phyloP scores from a whole-genome alignment of 1,284 basidiomycete genomes.

The Apiotrichum sp. region DNA sequence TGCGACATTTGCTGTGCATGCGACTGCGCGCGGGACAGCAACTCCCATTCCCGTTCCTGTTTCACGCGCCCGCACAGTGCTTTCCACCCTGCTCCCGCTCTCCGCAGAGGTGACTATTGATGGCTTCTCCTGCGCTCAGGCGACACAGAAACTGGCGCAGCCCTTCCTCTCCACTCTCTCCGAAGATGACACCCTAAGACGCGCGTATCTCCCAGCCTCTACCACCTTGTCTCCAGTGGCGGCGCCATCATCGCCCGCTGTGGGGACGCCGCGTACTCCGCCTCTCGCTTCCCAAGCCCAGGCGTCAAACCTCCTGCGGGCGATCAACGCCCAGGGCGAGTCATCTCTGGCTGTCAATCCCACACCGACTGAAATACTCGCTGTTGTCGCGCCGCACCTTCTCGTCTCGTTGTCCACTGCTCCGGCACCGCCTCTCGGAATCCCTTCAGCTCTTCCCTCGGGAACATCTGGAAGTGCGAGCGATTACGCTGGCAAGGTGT shows the following conservation, averaged over 20 bases:
- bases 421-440: constrained; percentile 11
- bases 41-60: constrained; percentile 1
- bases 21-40: constrained; percentile 2
- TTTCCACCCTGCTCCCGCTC: constrained; percentile 1
- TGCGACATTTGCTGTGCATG: constrained; percentile 7
- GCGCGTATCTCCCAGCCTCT: not conserved
- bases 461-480: constrained; percentile 8
- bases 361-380: constrained; percentile 6
- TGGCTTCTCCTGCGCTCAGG: not conserved
- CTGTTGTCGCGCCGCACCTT: constrained; percentile 12
- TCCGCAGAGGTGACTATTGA: not conserved
- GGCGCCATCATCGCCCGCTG: not conserved
- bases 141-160: not conserved
- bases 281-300: not conserved
- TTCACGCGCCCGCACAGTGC: constrained; percentile 3
- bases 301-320: not conserved
- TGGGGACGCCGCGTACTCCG: not conserved
- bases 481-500: constrained; percentile 21
- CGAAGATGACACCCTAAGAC: not conserved
- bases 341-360: constrained; percentile 1
- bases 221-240: not conserved
- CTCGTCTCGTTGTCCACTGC: constrained; percentile 8
- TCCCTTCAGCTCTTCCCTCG: constrained; percentile 4
- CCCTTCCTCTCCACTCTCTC: constrained; percentile 2
- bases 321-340: constrained; percentile 2